Evolutionary conservation across 2,329 filamentous ascomycete species (phyloP).

Genomic region (Fusarium ambrosium): DNA sequence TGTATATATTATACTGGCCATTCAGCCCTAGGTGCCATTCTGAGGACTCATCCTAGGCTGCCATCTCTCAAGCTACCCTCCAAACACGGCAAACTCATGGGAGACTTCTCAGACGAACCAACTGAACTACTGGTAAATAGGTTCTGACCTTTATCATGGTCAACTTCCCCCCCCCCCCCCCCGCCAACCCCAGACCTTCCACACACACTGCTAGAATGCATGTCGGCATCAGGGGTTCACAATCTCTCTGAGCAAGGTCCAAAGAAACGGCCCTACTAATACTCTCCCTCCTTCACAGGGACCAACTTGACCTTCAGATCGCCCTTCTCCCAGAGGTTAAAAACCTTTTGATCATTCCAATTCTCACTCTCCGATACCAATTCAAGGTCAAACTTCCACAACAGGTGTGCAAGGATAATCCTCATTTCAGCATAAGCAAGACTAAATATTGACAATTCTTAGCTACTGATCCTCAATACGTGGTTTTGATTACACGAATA

Average conservation of each 20-base stretch:
- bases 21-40: not conserved
- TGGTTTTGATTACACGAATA: not conserved
- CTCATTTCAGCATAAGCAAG: constrained; percentile 8
- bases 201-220: not conserved
- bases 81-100: accelerated
- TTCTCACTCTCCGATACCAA: not conserved
- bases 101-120: accelerated
- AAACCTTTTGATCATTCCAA: not conserved
- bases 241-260: not conserved
- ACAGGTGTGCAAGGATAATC: not conserved
- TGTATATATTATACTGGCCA: not conserved
- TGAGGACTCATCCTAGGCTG: not conserved
- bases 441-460: not conserved
- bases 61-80: not conserved
- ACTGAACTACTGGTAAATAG: not conserved
- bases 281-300: not conserved
- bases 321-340: not conserved
- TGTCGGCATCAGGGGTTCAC: not conserved
- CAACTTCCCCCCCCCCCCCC: too few relatives aligned
- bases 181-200: too few relatives aligned
- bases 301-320: not conserved
- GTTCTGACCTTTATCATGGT: not conserved
- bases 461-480: not conserved
- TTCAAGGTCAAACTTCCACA: constrained; percentile 7
- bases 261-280: not conserved